Base-by-base conservation (phyloP, 805 yeast species). In the Candida schatavii region DNA sequence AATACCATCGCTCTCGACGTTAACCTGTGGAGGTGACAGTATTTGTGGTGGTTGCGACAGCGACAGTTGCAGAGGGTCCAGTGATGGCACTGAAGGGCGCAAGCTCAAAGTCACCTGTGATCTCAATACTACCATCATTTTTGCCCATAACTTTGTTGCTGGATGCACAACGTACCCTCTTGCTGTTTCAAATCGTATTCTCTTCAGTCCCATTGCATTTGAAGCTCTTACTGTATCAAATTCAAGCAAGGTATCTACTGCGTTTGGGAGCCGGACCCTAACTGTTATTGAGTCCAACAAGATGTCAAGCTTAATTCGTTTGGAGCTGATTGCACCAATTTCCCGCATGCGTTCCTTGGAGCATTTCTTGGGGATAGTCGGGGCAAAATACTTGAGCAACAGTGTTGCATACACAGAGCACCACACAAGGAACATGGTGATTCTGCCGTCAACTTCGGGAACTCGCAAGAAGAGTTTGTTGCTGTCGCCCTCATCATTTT, bases 131-230 rank as follows among this genome's bases (percentile, higher is more conserved):
- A 63, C 68, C 52, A 54, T 57, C 50, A 52, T 68, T 36, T 62
- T 62, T 33, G 64, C 63, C 67, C 73, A 77, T 51, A 52, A 51
- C 17, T 64, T 61, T 1, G 73, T 64, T n/a, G 70, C 61, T 0
- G 84, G 83, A 44, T 77, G 78, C 9, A 67, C 58, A 5, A 78
- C 74, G 49, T 73, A 78, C 35, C 77, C 53, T 35, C 82, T 57
- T 15, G 65, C 47, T 40, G 62, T 66, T 27, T 61, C 58, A n/a
- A 74, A 55, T 5, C 50, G 51, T 17, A 65, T 42, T 11, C 53
- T 41, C 4, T 70, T 69, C 14, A 64, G 48, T 3, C 46, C 50
- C 9, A 62, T 45, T 1, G 52, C 55, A 35, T 62, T 59, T 11
- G 52, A 40, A 18, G 66, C 42, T 15, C 48, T 47, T 15, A 70